These are phyloP conservation scores for Candida tammaniensis DNA, from an alignment of 805 yeast genomes.

Conservation along the genomic window DNA sequence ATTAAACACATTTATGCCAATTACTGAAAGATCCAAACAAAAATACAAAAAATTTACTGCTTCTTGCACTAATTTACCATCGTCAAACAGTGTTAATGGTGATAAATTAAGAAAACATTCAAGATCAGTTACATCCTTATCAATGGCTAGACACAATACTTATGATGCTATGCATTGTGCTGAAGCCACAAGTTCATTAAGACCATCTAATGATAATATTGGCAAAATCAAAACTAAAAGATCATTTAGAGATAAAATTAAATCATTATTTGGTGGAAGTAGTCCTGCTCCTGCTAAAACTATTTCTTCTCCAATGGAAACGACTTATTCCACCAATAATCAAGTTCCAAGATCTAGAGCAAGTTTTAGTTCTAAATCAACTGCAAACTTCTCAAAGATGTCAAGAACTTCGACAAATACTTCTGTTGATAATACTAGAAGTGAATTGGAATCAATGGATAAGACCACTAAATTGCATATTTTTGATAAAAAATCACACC, in stretches of 20 bases:
- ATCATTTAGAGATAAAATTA: conserved; percentile 15
- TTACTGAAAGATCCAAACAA: conserved; percentile 7
- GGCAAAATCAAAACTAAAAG: conserved; percentile 10
- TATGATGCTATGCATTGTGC: conserved; percentile 14
- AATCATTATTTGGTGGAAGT: conserved; percentile 10
- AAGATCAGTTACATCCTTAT: conserved; percentile 13
- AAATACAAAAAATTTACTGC: conserved; percentile 10
- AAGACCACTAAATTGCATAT: conserved; percentile 4
- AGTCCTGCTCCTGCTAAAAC: background rate
- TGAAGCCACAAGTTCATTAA: conserved; percentile 9
- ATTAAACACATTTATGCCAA: conserved; percentile 14
- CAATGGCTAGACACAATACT: conserved; percentile 13
- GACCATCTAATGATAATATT: conserved; percentile 10
- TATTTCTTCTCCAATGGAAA: conserved; percentile 14
- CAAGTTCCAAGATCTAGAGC: background rate
- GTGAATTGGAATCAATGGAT: conserved; percentile 11
- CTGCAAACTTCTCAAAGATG: conserved; percentile 1
- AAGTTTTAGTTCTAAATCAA: conserved; percentile 2
- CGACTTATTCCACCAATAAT: conserved; percentile 13
- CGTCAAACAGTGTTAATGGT: conserved; percentile 5
- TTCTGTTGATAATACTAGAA: conserved; percentile 16
- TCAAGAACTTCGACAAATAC: conserved; percentile 8
- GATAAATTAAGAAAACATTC: conserved; percentile 11
- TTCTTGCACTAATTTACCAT: conserved; percentile 12
- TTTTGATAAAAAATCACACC: conserved; percentile 2